These are phyloP conservation scores for Salix viminalis DNA, from an alignment of 345 rosid species.

Conservation along the genomic window DNA sequence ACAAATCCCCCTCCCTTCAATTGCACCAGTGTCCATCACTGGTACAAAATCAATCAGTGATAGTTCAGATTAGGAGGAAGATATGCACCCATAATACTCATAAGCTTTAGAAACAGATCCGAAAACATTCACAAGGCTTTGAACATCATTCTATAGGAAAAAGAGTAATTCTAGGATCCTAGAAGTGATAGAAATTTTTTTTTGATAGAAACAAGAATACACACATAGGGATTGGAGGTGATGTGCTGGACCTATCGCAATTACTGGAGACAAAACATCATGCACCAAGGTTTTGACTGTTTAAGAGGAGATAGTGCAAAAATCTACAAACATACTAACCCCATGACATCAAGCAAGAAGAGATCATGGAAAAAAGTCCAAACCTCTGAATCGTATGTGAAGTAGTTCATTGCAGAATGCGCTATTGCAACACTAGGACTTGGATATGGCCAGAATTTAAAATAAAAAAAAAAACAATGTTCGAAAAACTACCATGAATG, in stretches of 20 bases:
- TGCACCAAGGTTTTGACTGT: background rate
- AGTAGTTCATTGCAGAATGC: background rate
- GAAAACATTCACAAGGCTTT: background rate
- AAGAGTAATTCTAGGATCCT: background rate
- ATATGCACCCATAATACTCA: background rate
- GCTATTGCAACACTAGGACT: background rate
- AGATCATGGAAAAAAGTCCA: background rate
- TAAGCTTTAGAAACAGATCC: background rate
- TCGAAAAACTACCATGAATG: background rate
- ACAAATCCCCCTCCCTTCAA: constrained; percentile 51
- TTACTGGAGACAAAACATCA: background rate
- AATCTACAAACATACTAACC: background rate
- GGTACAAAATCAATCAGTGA: constrained; percentile 18
- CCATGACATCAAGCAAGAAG: background rate
- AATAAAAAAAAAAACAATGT: background rate
- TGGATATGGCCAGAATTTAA: background rate
- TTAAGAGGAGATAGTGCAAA: background rate
- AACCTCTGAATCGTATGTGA: background rate
- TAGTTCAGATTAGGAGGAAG: background rate
- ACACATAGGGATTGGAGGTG: background rate
- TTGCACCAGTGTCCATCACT: constrained; percentile 60
- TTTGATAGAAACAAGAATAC: background rate
- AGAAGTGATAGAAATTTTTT: background rate
- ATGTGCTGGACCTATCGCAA: background rate
- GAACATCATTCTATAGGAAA: background rate